Base-by-base conservation (phyloP, 345 rosid species). In the Hibiscus trionum region DNA sequence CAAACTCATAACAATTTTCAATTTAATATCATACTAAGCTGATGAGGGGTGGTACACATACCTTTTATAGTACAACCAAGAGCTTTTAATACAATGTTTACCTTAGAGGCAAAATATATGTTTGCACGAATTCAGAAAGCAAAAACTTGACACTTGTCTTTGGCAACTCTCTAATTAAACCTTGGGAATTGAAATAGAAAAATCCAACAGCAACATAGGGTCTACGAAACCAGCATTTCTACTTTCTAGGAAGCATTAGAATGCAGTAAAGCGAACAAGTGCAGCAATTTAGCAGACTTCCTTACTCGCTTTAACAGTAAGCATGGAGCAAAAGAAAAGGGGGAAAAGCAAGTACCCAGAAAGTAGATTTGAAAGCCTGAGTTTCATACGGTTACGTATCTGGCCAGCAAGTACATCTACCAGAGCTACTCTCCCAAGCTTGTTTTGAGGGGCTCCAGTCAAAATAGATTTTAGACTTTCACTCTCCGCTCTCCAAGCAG, bases 401-500 rank as follows among this genome's bases (percentile, higher is more conserved):
- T 93, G 99, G 79, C 88, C 75, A 67, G 98, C 97, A 73, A 96
- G 88, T 62, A 90, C 82, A 55, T 96, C 98, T 73, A 96, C 91
- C 79, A 96, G 77, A 64, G 99, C 97, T 76, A 89, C 76, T 85
- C 99, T 86, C 69, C 98, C 99, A 73, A 96, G 97, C 86, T 91
- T 92, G 87, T 80, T 85, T 75, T 80, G 97, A 14, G 98, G 97
- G 60, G 97, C 90, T 73, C 97, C 99, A 42, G 82, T 85, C 72
- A 96, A 80, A 76, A 86, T 89, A 62, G 93, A 84, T 73, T 88
- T 96, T 0, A 96, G 83, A 79, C 93, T 91, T 78, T 91, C 97
- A 73, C 87, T 93, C 89, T 93, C 98, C 26, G 96, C 98, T 19
- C 88, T 88, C 99, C 99, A 89, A 16, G 97, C 99, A 76, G 92